Conservation (phyloP, 78 protist species). For the Trichosphaerium sp. region DNA sequence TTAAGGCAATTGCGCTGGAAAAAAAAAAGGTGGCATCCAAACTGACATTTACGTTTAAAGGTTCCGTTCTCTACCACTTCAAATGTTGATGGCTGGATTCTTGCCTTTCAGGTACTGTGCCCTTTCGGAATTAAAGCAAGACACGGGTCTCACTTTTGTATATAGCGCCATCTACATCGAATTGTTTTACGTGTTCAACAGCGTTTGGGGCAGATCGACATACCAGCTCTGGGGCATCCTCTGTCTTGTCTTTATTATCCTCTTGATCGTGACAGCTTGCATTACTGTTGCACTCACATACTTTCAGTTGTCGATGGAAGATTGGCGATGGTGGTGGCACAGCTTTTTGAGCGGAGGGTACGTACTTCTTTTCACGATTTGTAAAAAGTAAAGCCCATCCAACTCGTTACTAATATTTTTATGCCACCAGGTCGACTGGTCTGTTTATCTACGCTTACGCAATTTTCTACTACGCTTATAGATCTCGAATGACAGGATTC, state of each 20-base stretch:
- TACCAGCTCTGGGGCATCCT: conserved; percentile 88
- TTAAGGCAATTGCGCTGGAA: no score
- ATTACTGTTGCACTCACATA: conserved; percentile 89
- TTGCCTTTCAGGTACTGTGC: conserved; percentile 68
- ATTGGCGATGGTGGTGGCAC: conserved; percentile 94
- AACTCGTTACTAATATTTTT: neutral
- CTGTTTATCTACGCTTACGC: conserved; percentile 71
- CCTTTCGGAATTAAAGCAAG: neutral
- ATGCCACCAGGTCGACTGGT: conserved; percentile 56
- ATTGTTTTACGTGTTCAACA: conserved; percentile 82
- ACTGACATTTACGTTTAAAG: no score
- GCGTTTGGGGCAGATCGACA: conserved; percentile 84
- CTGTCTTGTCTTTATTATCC: conserved; percentile 67
- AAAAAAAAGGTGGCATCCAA: no score
- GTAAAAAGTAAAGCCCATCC: neutral
- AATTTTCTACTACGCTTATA: conserved; percentile 64
- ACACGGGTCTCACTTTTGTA: neutral
- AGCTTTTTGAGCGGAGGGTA: conserved; percentile 74
- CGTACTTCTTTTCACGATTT: neutral
- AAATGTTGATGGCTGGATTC: conserved; percentile 84
- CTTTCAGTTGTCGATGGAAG: conserved; percentile 90
- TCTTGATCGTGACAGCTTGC: conserved; percentile 86
- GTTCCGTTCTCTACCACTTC: conserved; percentile 41
- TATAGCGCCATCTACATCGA: conserved; percentile 88
- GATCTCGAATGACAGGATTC: conserved; percentile 84